A percentile compares a stretch with the other conserved stretches of the same genome.
These are phyloP conservation scores for Cucumis melo DNA, from an alignment of 306 rosid genomes.

Conservation along the genomic window DNA sequence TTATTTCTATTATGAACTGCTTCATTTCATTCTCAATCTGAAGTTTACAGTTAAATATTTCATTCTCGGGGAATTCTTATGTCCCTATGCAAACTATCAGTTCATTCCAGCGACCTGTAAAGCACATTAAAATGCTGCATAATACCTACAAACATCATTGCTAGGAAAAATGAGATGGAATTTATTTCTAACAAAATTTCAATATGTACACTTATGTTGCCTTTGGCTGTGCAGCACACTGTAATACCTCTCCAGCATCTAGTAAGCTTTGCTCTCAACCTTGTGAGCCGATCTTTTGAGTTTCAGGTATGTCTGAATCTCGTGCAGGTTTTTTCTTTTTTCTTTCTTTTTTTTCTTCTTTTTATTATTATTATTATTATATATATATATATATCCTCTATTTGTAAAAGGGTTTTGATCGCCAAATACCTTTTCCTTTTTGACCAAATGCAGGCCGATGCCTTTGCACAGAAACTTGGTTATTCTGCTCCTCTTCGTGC, in stretches of 20 bases:
- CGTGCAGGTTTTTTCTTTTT: not conserved
- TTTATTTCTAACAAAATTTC: not conserved
- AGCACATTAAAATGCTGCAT: not conserved
- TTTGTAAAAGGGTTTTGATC: not conserved
- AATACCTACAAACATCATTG: not conserved
- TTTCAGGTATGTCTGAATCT: slow-evolving; percentile 50
- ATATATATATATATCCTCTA: not conserved
- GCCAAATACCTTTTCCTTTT: not conserved
- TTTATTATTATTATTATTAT: too few species aligned
- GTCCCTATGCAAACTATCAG: not conserved
- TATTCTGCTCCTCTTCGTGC: slow-evolving; percentile 48
- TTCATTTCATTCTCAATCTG: not conserved
- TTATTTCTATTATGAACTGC: not conserved
- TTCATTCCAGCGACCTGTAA: not conserved
- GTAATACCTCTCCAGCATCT: slow-evolving; percentile 84
- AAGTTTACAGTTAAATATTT: not conserved
- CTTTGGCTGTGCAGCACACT: slow-evolving; percentile 56
- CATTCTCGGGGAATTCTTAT: not conserved
- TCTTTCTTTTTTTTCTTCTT: too few species aligned
- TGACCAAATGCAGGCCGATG: slow-evolving; percentile 58
- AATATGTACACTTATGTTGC: slow-evolving; percentile 10
- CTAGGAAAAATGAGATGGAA: not conserved
- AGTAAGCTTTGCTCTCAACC: slow-evolving; percentile 81
- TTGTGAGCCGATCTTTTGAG: slow-evolving; percentile 84
- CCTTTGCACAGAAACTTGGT: slow-evolving; percentile 76